Evolutionary conservation across 805 yeast genomes (phyloP).

Genomic region (Metschnikowia sp.): DNA sequence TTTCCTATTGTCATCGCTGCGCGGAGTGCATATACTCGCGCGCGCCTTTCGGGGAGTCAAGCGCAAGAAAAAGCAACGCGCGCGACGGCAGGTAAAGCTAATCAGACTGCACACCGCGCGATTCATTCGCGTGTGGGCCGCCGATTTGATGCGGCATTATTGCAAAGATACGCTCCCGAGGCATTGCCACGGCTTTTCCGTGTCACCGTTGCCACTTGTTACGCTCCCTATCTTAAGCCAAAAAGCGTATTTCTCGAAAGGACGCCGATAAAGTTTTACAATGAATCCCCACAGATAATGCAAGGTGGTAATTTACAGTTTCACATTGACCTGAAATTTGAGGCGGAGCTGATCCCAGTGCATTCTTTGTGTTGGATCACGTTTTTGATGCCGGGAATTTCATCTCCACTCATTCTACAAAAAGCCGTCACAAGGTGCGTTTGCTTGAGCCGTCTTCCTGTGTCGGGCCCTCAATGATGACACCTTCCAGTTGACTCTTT

Average conservation of each 20-base stretch:
- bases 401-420: too few relatives aligned
- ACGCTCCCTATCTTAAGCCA: too few relatives aligned
- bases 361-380: too few relatives aligned
- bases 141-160: slow-evolving; percentile 1
- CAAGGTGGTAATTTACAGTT: too few relatives aligned
- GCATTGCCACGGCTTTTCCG: slow-evolving; percentile 6
- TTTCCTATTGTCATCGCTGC: slow-evolving; percentile 7
- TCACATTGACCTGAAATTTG: background rate
- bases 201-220: background rate
- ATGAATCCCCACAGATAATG: too few relatives aligned
- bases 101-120: background rate
- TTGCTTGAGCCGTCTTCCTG: slow-evolving; percentile 3
- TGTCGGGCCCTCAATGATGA: background rate
- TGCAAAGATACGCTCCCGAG: slow-evolving; percentile 6
- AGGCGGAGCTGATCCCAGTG: background rate
- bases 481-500: background rate
- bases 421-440: too few relatives aligned
- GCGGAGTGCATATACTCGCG: slow-evolving; percentile 1
- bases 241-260: too few relatives aligned
- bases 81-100: background rate
- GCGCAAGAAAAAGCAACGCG: slow-evolving; percentile 1
- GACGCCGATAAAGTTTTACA: too few relatives aligned
- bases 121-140: background rate
- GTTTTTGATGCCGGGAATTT: too few relatives aligned
- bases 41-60: background rate